A percentile compares a stretch with the other conserved stretches of the same genome.
These are phyloP conservation scores for Kluyveromyces starmeri DNA, from an alignment of 805 yeast species.

Conservation along the genomic window DNA sequence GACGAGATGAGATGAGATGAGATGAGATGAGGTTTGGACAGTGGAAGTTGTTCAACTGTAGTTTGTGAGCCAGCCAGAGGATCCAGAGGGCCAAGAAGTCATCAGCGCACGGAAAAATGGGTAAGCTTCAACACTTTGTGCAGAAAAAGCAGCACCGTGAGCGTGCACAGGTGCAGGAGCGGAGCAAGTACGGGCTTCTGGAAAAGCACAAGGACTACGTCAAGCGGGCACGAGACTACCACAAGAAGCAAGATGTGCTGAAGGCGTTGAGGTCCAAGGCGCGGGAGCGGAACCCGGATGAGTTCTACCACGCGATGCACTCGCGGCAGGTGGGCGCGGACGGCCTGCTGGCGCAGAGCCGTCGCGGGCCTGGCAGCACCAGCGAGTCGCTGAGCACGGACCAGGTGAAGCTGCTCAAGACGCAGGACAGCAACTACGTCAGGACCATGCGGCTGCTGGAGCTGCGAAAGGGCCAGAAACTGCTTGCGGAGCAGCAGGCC, in stretches of 20 bases:
- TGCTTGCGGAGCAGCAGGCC: slow-evolving; percentile 31
- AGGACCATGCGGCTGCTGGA: slow-evolving; percentile 70
- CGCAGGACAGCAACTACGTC: slow-evolving; percentile 85
- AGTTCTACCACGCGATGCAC: slow-evolving; percentile 92
- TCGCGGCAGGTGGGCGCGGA: slow-evolving; percentile 53
- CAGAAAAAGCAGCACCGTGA: slow-evolving; percentile 96
- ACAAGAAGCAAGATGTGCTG: slow-evolving; percentile 48
- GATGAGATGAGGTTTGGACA: neutral
- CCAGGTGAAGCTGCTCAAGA: slow-evolving; percentile 73
- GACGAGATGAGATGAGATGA: neutral
- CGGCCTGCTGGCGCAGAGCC: slow-evolving; percentile 60
- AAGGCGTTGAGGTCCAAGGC: slow-evolving; percentile 70
- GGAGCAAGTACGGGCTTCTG: slow-evolving; percentile 71
- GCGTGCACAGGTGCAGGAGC: slow-evolving; percentile 73
- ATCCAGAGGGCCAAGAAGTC: too few species aligned
- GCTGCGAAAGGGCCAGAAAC: slow-evolving; percentile 48
- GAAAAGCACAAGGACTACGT: slow-evolving; percentile 88
- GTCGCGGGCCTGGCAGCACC: slow-evolving; percentile 42
- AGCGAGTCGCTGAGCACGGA: slow-evolving; percentile 45
- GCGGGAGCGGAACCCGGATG: slow-evolving; percentile 77
- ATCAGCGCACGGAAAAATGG: slow-evolving; percentile 38
- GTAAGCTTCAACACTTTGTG: slow-evolving; percentile 74
- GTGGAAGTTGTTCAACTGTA: too few species aligned
- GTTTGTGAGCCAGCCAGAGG: too few species aligned
- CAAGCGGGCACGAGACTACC: slow-evolving; percentile 60